Percentiles rank a stretch among this genome's conserved stretches.
These are phyloP conservation scores for Nannizzia gypsea DNA, from an alignment of 2,329 filamentous ascomycete species.

Conservation along the genomic window DNA sequence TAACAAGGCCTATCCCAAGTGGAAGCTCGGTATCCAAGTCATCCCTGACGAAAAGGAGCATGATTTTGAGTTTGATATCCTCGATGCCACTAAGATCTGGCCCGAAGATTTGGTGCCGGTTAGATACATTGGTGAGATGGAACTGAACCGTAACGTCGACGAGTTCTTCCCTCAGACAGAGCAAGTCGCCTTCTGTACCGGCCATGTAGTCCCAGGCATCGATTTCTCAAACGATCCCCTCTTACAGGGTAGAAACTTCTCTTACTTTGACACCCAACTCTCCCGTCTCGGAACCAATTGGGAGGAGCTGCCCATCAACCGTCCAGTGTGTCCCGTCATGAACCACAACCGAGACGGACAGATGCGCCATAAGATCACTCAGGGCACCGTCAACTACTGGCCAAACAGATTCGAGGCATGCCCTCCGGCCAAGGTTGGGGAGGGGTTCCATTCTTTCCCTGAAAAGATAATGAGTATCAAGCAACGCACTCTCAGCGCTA, in stretches of 20 bases:
- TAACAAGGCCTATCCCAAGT: constrained; percentile 57
- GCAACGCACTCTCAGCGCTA: constrained; percentile 48
- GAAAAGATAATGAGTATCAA: constrained; percentile 59
- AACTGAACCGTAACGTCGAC: constrained; percentile 67
- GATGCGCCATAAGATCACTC: constrained; percentile 60
- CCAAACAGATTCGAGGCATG: constrained; percentile 56
- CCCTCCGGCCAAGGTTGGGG: constrained; percentile 49
- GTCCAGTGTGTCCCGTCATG: constrained; percentile 61
- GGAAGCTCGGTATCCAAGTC: constrained; percentile 73
- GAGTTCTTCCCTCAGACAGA: constrained; percentile 76
- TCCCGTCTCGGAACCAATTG: constrained; percentile 61
- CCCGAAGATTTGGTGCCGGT: constrained; percentile 66
- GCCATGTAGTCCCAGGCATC: constrained; percentile 66
- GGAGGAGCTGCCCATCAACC: constrained; percentile 66
- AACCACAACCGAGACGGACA: constrained; percentile 66
- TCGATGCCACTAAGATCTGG: constrained; percentile 80
- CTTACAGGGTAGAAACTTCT: constrained; percentile 59
- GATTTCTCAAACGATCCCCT: constrained; percentile 67
- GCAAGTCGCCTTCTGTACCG: constrained; percentile 71
- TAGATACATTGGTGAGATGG: constrained; percentile 64
- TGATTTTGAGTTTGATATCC: constrained; percentile 73
- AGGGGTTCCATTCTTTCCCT: constrained; percentile 58
- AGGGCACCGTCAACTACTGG: constrained; percentile 67
- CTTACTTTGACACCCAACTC: constrained; percentile 45
- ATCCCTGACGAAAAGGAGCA: constrained; percentile 60